Evolutionary conservation across 495 filamentous ascomycete species (phyloP).

Genomic region (Lasiosphaeria miniovina): DNA sequence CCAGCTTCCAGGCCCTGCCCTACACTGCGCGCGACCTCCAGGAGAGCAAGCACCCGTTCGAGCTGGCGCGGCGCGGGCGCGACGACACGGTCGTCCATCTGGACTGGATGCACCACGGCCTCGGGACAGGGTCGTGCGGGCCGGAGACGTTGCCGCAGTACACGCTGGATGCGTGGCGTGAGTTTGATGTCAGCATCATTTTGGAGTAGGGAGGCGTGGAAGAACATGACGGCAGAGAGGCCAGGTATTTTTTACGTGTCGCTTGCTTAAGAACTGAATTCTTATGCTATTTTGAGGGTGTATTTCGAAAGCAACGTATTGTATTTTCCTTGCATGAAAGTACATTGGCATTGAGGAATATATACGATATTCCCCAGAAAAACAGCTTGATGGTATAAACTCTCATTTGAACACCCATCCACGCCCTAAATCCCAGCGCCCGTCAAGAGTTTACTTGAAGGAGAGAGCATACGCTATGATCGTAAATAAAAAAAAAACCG

Average conservation of each 20-base stretch:
- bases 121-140: constrained; percentile 52
- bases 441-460: no score
- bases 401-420: no score
- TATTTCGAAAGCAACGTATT: no score
- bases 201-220: constrained; percentile 28
- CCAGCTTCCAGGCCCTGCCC: constrained; percentile 52
- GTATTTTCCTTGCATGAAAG: no score
- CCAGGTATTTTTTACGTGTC: no score
- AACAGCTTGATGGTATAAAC: no score
- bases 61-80: constrained; percentile 46
- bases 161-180: constrained; percentile 39
- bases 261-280: background rate
- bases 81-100: constrained; percentile 56
- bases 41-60: constrained; percentile 55
- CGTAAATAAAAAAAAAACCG: no score
- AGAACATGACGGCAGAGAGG: background rate
- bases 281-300: background rate
- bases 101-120: constrained; percentile 57
- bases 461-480: no score
- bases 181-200: constrained; percentile 49
- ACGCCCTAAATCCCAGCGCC: no score
- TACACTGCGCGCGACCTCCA: constrained; percentile 56
- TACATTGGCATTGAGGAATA: no score
- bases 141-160: constrained; percentile 51
- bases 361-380: no score